phyloP scores from a whole-genome alignment of 1,284 basidiomycete genomes.

The Rhodofomes roseus region DNA sequence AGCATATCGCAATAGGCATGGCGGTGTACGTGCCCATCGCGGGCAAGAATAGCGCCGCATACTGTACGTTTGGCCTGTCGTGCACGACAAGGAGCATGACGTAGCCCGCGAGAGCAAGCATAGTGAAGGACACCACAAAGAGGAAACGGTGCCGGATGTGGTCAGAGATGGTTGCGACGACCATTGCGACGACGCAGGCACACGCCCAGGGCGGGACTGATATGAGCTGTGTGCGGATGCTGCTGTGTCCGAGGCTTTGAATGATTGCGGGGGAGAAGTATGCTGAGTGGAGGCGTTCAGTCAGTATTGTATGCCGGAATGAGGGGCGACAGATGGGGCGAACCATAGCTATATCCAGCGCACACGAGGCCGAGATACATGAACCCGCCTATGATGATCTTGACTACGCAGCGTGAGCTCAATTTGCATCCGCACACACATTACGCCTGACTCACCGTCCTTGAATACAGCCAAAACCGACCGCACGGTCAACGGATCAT shows the following conservation, averaged over 20 bases:
- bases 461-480: no score
- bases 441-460: slow-evolving; percentile 4
- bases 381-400: slow-evolving; percentile 27
- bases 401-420: slow-evolving; percentile 15
- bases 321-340: background rate
- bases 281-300: slow-evolving; percentile 9
- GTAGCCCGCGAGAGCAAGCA: slow-evolving; percentile 24
- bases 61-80: slow-evolving; percentile 24
- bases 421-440: slow-evolving; percentile 3
- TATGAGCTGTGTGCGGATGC: slow-evolving; percentile 45
- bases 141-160: slow-evolving; percentile 23
- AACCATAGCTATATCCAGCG: slow-evolving; percentile 27
- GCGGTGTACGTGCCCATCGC: slow-evolving; percentile 28
- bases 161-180: slow-evolving; percentile 24
- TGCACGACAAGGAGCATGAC: slow-evolving; percentile 26
- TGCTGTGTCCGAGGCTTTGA: slow-evolving; percentile 37
- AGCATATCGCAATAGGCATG: slow-evolving; percentile 29
- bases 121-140: slow-evolving; percentile 20
- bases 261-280: slow-evolving; percentile 33
- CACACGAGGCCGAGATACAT: slow-evolving; percentile 31
- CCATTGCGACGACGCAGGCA: slow-evolving; percentile 27
- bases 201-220: slow-evolving; percentile 46
- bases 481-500: slow-evolving; percentile 5
- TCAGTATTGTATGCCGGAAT: no score
- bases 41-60: slow-evolving; percentile 29